Conservation (phyloP, 495 filamentous ascomycete genomes). For the Penicillium psychrofluorescens region DNA sequence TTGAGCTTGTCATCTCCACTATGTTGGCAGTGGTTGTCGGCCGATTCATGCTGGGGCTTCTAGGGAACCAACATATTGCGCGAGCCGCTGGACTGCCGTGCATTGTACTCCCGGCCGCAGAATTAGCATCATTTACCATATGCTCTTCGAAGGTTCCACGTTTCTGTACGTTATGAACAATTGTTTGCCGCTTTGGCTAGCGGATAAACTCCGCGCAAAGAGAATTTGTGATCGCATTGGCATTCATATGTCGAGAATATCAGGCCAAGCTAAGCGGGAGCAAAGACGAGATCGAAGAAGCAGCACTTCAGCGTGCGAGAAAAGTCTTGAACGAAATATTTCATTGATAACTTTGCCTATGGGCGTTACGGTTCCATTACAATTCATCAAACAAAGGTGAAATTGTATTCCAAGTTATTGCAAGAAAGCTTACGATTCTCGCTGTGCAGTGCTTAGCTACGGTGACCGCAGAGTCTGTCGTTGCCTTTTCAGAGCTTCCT, state of each 20-base stretch:
- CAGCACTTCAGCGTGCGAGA: not conserved
- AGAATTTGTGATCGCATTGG: slow-evolving; percentile 61
- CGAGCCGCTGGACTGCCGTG: slow-evolving; percentile 26
- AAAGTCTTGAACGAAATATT: not conserved
- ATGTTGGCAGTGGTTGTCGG: not conserved
- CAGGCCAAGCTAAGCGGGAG: slow-evolving; percentile 60
- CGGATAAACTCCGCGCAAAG: slow-evolving; percentile 60
- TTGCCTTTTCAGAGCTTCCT: too few relatives aligned
- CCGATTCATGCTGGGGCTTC: not conserved
- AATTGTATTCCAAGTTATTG: too few relatives aligned
- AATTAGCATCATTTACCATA: slow-evolving; percentile 19
- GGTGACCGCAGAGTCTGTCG: too few relatives aligned
- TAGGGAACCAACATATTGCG: slow-evolving; percentile 1
- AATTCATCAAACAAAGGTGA: not conserved
- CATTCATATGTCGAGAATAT: slow-evolving; percentile 56
- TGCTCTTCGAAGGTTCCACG: slow-evolving; percentile 3
- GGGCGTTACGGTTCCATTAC: not conserved
- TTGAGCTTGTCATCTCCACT: not conserved
- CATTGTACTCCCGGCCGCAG: slow-evolving; percentile 23
- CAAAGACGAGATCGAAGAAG: slow-evolving; percentile 32
- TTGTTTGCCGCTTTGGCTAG: slow-evolving; percentile 3
- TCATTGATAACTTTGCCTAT: not conserved
- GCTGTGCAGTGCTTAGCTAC: too few relatives aligned
- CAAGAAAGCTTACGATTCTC: too few relatives aligned
- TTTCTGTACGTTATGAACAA: slow-evolving; percentile 4